Percentiles rank a stretch among this genome's conserved stretches.
Conservation (phyloP, 2,329 filamentous ascomycete genomes). For the Aspergillus floridensis region DNA sequence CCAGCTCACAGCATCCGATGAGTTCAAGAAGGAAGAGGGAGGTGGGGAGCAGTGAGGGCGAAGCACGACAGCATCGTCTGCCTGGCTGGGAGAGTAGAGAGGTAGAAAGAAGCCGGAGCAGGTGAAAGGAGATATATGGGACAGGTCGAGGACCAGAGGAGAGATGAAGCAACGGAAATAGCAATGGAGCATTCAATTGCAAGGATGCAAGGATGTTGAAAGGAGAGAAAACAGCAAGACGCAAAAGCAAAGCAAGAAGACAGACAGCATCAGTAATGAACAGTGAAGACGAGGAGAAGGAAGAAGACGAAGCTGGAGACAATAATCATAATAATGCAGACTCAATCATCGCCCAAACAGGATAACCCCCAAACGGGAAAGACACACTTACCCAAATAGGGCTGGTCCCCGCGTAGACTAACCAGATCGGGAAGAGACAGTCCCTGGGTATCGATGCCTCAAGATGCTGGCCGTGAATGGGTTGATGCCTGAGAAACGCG, state of each 20-base stretch:
- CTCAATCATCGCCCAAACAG: constrained; percentile 23
- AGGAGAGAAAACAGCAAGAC: background rate
- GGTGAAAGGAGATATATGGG: background rate
- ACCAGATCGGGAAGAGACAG: constrained; percentile 15
- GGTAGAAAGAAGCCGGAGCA: background rate
- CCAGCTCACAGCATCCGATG: background rate
- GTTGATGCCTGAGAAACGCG: background rate
- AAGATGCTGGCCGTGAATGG: constrained; percentile 8
- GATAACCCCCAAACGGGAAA: constrained; percentile 28
- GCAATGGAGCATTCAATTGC: too few species aligned
- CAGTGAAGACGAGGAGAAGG: background rate
- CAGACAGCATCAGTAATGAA: background rate
- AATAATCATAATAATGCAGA: background rate
- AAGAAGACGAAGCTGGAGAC: background rate
- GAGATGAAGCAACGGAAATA: too few species aligned
- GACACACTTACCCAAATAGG: constrained; percentile 20
- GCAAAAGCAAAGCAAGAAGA: background rate
- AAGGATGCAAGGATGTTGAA: background rate
- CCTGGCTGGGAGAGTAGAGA: background rate
- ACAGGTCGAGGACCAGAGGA: too few species aligned
- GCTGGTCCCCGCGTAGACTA: constrained; percentile 24
- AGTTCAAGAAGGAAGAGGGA: background rate
- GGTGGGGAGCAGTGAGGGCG: background rate
- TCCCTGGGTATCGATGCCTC: constrained; percentile 8
- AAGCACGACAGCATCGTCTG: background rate